These are phyloP conservation scores for Escovopsis sp. DNA, from an alignment of 2,329 filamentous ascomycete genomes.

Conservation along the genomic window DNA sequence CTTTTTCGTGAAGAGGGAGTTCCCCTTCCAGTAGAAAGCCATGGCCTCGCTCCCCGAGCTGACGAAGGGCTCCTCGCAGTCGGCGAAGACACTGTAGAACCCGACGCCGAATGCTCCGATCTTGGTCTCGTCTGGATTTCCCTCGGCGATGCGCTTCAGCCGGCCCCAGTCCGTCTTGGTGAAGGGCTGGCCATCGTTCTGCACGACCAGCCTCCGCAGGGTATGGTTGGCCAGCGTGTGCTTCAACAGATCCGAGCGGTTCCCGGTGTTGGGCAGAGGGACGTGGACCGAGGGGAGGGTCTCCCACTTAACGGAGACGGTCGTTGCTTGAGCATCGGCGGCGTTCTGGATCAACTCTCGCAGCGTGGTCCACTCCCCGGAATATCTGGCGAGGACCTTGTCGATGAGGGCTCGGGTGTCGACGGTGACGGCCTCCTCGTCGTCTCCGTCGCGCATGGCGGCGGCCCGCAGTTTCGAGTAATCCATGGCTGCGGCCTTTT, in stretches of 20 bases:
- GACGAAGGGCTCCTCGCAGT: conserved; percentile 95
- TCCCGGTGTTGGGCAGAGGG: conserved; percentile 50
- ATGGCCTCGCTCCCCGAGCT: conserved; percentile 86
- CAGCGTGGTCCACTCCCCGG: conserved; percentile 81
- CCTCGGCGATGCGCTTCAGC: conserved; percentile 94
- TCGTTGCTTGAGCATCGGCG: conserved; percentile 86
- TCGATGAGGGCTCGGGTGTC: conserved; percentile 95
- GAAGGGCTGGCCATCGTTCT: conserved; percentile 84
- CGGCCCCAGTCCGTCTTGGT: conserved; percentile 83
- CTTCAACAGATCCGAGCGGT: conserved; percentile 59
- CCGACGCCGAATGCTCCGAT: conserved; percentile 97
- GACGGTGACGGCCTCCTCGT: conserved; percentile 95
- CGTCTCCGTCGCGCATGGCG: conserved; percentile 71
- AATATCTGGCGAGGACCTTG: conserved; percentile 92
- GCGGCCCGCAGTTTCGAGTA: conserved; percentile 69
- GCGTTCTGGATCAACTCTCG: conserved; percentile 96
- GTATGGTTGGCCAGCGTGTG: conserved; percentile 79
- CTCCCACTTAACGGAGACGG: conserved; percentile 83
- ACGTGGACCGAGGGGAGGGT: conserved; percentile 70
- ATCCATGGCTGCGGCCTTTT: conserved; percentile 37
- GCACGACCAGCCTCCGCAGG: conserved; percentile 71
- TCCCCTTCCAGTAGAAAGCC: conserved; percentile 99
- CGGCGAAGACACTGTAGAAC: conserved; percentile 96
- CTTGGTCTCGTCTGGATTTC: conserved; percentile 97
- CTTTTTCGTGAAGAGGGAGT: conserved; percentile 84